A percentile compares a stretch with the other conserved stretches of the same genome.
Conservation (phyloP, 108 stramenopile genomes). For the Skeletonema marinoi region DNA sequence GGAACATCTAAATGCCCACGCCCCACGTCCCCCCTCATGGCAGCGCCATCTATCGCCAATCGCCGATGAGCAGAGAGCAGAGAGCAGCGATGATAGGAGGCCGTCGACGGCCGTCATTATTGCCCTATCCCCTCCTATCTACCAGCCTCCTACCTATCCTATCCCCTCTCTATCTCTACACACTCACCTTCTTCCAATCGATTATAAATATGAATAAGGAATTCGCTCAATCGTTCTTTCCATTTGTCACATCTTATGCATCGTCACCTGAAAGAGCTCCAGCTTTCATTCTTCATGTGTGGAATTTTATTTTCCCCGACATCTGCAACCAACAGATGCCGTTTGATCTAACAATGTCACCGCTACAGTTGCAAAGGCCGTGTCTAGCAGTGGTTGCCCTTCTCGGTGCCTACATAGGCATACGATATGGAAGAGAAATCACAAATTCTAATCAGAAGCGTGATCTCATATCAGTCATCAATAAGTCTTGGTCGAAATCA, state of each 20-base stretch:
- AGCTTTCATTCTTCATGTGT: conserved; percentile 3
- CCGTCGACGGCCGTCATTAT: no score
- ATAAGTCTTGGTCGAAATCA: conserved; percentile 10
- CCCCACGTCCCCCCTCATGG: no score
- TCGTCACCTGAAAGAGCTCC: conserved; percentile 20
- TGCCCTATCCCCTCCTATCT: no score
- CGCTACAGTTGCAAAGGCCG: not conserved
- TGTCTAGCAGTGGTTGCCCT: conserved; percentile 14
- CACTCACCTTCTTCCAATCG: no score
- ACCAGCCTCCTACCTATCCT: no score
- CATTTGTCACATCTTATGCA: conserved; percentile 11
- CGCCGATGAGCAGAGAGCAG: no score
- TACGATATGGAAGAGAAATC: not conserved
- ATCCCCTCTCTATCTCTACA: no score
- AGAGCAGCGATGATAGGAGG: no score
- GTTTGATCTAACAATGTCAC: not conserved
- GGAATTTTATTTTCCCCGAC: conserved; percentile 15
- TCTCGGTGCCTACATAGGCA: conserved; percentile 7
- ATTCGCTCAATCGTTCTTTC: conserved; percentile 20
- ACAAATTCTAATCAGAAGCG: not conserved
- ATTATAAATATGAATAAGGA: conserved; percentile 4
- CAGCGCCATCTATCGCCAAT: no score
- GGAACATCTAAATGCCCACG: no score
- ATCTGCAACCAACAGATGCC: not conserved
- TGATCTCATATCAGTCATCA: not conserved